Base-by-base conservation (phyloP, 2,329 filamentous ascomycete genomes). In the Alternaria triticimaculans region DNA sequence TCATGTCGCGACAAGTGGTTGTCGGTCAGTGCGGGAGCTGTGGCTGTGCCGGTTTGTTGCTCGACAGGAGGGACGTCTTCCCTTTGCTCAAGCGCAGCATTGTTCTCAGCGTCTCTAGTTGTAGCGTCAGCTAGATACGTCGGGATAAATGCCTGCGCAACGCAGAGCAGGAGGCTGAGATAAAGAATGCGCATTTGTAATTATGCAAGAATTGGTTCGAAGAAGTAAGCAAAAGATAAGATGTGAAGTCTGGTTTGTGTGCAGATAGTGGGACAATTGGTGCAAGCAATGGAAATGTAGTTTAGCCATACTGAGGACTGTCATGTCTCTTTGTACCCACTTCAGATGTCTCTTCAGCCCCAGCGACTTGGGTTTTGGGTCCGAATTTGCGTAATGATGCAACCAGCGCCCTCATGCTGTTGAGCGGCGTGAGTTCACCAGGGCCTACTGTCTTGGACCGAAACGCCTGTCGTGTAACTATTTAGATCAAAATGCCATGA, bases 221-320 rank as follows among this genome's bases (percentile, higher is more conserved):
- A 6, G 0, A 41, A 23, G 4, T 23, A 23, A 23, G 5, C 3
- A 23, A 23, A 23, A 23, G 21, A 5, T 23, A 41, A 9, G 0
- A 41, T 5, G 15, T 18, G 37, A 41, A 0, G 33, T 37, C 15
- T 5, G 2, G 2, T 5, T 37, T n/a, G 6, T 37, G 3, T 9
- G 7, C n/a, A 1, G 0, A n/a, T 37, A 1, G 0, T 37, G 1
- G 3, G 1, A 9, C 7, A 4, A n/a, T 0, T 9, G 37, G 37
- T 41, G 15, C 0, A 18, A 41, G 37, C 3, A 41, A 41, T 5
- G 37, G 37, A 0, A n/a, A 41, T 41, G 37, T 18, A 41, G 37
- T 41, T 41, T 4, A 2, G 15, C 4, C 37, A 41, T 6, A 41
- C n/a, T 41, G 37, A 2, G 1, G 37, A 18, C 6, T 4, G 37